Conservation (phyloP, 2,329 filamentous ascomycete genomes). For the Botrytis fabae region DNA sequence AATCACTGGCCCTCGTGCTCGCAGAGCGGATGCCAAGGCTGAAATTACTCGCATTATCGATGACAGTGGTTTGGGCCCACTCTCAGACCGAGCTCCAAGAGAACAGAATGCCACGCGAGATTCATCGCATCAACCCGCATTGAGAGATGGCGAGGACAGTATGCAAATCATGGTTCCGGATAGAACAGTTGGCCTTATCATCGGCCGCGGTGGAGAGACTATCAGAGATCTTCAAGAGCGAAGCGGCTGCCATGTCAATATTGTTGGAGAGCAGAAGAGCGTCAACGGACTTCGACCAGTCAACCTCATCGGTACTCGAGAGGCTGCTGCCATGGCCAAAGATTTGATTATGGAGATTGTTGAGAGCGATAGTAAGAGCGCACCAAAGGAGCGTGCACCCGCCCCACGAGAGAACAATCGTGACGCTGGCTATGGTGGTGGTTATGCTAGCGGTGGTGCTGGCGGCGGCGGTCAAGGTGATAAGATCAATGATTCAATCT, state of each 20-base stretch:
- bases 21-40: constrained; percentile 74
- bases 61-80: constrained; percentile 66
- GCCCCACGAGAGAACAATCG: constrained; percentile 49
- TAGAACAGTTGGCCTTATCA: constrained; percentile 88
- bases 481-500: constrained; percentile 80
- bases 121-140: constrained; percentile 47
- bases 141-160: constrained; percentile 79
- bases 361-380: constrained; percentile 74
- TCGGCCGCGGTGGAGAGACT: constrained; percentile 89
- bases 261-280: constrained; percentile 90
- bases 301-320: constrained; percentile 79
- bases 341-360: constrained; percentile 92
- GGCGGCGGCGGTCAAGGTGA: constrained; percentile 50
- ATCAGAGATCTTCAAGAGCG: constrained; percentile 90
- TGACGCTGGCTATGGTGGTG: constrained; percentile 46
- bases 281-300: constrained; percentile 86
- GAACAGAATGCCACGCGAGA: constrained; percentile 37
- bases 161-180: constrained; percentile 95
- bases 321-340: constrained; percentile 75
- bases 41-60: constrained; percentile 88
- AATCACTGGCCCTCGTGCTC: constrained; percentile 72
- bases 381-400: constrained; percentile 40
- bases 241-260: constrained; percentile 94
- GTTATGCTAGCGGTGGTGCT: constrained; percentile 46
- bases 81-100: constrained; percentile 43